These are phyloP conservation scores for Talaromyces islandicus DNA, from an alignment of 2,329 filamentous ascomycete genomes.

Conservation along the genomic window DNA sequence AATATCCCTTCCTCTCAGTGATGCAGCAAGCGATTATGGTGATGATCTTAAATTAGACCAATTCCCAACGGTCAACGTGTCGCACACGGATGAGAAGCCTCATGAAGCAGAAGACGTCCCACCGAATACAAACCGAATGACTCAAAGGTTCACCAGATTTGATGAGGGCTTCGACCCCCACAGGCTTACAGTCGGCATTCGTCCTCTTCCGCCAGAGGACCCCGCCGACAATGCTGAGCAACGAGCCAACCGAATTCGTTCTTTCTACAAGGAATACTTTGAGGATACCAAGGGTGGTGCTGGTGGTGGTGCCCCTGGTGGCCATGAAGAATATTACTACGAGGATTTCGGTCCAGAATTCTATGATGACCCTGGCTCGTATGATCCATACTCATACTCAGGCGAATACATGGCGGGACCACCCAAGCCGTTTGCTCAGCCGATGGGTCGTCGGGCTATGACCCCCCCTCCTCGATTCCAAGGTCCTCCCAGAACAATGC, in stretches of 20 bases:
- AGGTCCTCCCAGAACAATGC: slow-evolving; percentile 37
- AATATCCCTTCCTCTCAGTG: slow-evolving; percentile 38
- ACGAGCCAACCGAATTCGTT: slow-evolving; percentile 91
- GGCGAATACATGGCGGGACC: slow-evolving; percentile 27
- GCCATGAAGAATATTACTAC: slow-evolving; percentile 50
- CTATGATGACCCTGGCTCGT: slow-evolving; percentile 58
- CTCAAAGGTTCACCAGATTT: slow-evolving; percentile 14
- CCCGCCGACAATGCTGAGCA: slow-evolving; percentile 87
- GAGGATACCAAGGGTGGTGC: slow-evolving; percentile 64
- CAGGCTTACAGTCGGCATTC: slow-evolving; percentile 58
- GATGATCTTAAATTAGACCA: slow-evolving; percentile 48
- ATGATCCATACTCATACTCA: slow-evolving; percentile 40
- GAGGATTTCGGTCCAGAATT: slow-evolving; percentile 71
- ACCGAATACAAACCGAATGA: slow-evolving; percentile 16
- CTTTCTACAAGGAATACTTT: slow-evolving; percentile 99
- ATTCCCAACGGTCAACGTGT: slow-evolving; percentile 31
- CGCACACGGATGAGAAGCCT: slow-evolving; percentile 16
- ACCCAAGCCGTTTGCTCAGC: slow-evolving; percentile 68
- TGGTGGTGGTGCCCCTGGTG: slow-evolving; percentile 14
- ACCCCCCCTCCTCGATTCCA: slow-evolving; percentile 69
- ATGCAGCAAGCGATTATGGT: slow-evolving; percentile 50
- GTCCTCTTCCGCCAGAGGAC: slow-evolving; percentile 82
- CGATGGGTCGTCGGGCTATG: slow-evolving; percentile 85
- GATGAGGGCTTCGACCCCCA: slow-evolving; percentile 38
- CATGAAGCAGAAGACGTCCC: slow-evolving; percentile 13